Percentiles rank a stretch among this genome's conserved stretches.
Conservation (phyloP, 1,139 yeast genomes). For the Debaryomyces coudertii region DNA sequence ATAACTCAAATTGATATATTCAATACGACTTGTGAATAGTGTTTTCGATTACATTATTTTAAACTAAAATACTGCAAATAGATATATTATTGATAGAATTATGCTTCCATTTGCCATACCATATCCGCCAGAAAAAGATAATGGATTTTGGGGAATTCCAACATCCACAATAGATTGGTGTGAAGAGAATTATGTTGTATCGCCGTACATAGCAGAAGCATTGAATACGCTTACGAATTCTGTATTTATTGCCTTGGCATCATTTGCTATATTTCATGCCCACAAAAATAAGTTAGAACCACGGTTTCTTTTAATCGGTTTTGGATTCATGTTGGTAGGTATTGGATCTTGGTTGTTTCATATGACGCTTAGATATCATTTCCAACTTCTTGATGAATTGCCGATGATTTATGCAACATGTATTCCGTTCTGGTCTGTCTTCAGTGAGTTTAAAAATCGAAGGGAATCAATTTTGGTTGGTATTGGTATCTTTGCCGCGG, state of each 20-base stretch:
- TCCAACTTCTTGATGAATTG: conserved; percentile 88
- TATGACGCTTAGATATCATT: conserved; percentile 88
- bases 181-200: conserved; percentile 89
- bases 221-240: conserved; percentile 81
- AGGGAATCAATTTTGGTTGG: conserved; percentile 52
- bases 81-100: conserved; percentile 15
- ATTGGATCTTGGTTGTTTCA: conserved; percentile 94
- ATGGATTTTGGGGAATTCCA: conserved; percentile 54
- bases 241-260: conserved; percentile 66
- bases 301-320: conserved; percentile 69
- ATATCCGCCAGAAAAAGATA: conserved; percentile 46
- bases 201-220: conserved; percentile 86
- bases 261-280: conserved; percentile 67
- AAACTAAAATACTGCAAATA: neutral
- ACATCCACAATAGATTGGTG: conserved; percentile 93
- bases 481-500: conserved; percentile 55
- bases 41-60: neutral
- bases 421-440: conserved; percentile 89
- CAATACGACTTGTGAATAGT: neutral
- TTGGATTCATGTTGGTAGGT: conserved; percentile 88
- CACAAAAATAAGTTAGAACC: conserved; percentile 61
- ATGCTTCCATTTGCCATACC: conserved; percentile 54
- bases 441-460: conserved; percentile 59
- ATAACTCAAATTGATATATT: neutral
- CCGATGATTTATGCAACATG: conserved; percentile 99